Evolutionary conservation across 2,329 filamentous ascomycete genomes (phyloP), one percentile per base, ranked within the genome.

Genomic region (Exophiala sp.): DNA sequence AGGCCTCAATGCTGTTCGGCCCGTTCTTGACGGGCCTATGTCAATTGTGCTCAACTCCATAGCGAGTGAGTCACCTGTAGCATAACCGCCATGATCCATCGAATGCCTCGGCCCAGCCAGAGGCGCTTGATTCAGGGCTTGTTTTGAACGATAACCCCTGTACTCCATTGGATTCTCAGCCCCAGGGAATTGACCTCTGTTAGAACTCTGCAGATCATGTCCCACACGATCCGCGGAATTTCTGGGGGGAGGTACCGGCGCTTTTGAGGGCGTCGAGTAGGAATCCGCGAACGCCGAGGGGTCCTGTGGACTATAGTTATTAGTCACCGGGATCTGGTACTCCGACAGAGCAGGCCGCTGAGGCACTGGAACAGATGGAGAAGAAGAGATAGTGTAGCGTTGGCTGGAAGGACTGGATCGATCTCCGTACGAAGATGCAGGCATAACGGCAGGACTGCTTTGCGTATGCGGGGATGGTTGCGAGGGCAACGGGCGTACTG

Each of bases 41-140:
- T 76, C 72, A 53, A 76, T 75, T 5, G 66, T 67, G 50, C 68
- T 75, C 57, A 83, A 67, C 63, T 83, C 80, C 27, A 78, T 67
- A 44, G 77, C 80, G 41, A 83, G 64, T 4, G 78, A 76, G 52
- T 71, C 72, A 16, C 54, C 51, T 10, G 3, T 68, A 67, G 37
- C 45, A 41, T 51, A 55, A 13, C 32, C 32, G 2, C 43, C 46
- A 43, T 53, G 45, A 23, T 27, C 35, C n/a, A 41, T 24, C 38
- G 38, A 41, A 14, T 41, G 23, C 10, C 8, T n/a, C 11, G 38
- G 21, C 16, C 38, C 9, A n/a, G 16, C 11, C 2, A 41, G 29
- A 32, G 29, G 67, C 63, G 83, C 80, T 29, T 78, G 67, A 45
- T 77, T 79, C 41, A 83, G 64, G 4, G 78, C 75, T 52, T 71